Conservation (phyloP, 768 basidiomycete species). For the Pleurotus djamor region DNA sequence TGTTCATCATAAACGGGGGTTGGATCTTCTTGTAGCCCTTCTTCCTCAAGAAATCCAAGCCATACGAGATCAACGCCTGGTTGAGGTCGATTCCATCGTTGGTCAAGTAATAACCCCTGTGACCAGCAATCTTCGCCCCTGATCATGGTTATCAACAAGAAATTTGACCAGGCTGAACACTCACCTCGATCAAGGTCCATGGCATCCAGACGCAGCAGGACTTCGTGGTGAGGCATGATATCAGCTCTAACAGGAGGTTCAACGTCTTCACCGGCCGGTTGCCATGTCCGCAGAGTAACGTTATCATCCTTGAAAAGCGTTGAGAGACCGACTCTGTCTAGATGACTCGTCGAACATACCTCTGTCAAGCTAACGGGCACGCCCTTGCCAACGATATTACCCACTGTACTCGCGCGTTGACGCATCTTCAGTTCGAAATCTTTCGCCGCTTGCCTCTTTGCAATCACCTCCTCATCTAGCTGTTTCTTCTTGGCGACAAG, state of each 20-base stretch:
- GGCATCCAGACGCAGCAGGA: slow-evolving; percentile 88
- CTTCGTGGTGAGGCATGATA: slow-evolving; percentile 98
- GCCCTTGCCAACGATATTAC: slow-evolving; percentile 88
- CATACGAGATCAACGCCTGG: slow-evolving; percentile 93
- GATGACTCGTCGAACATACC: slow-evolving; percentile 39
- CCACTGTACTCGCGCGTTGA: slow-evolving; percentile 76
- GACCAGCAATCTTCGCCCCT: slow-evolving; percentile 93
- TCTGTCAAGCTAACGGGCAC: slow-evolving; percentile 88
- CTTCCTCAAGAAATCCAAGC: slow-evolving; percentile 86
- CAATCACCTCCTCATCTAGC: slow-evolving; percentile 80
- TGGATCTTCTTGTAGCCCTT: slow-evolving; percentile 91
- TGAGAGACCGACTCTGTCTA: too few species aligned
- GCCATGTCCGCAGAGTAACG: slow-evolving; percentile 75
- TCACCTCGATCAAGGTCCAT: slow-evolving; percentile 97
- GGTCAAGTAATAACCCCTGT: slow-evolving; percentile 95
- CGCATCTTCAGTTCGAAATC: slow-evolving; percentile 80
- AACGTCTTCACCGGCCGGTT: slow-evolving; percentile 73
- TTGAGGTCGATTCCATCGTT: slow-evolving; percentile 97
- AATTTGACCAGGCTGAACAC: slow-evolving; percentile 11
- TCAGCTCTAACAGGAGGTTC: slow-evolving; percentile 70
- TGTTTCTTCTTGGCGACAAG: slow-evolving; percentile 80
- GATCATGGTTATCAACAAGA: background rate
- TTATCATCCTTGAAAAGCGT: slow-evolving; percentile 78
- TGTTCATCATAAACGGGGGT: slow-evolving; percentile 98
- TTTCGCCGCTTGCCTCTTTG: slow-evolving; percentile 71